Conservation (phyloP, 768 basidiomycete genomes). For the Boletus eberwhitei region DNA sequence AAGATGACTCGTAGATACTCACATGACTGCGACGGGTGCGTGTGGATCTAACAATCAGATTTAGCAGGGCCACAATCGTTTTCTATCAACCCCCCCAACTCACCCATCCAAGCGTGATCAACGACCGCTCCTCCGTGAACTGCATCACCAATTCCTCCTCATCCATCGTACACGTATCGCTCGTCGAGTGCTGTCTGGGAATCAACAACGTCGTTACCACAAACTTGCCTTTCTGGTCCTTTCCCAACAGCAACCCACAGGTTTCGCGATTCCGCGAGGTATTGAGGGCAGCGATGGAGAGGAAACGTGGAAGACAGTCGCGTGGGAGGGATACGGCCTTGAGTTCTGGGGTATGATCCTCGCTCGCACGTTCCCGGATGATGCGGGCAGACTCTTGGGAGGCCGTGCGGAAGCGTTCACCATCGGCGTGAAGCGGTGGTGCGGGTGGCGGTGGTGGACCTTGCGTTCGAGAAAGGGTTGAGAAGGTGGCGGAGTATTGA, state of each 20-base stretch:
- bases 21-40: slow-evolving; percentile 89
- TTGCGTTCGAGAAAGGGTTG: slow-evolving; percentile 26
- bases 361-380: slow-evolving; percentile 25
- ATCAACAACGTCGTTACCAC: slow-evolving; percentile 80
- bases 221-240: slow-evolving; percentile 53
- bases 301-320: slow-evolving; percentile 70
- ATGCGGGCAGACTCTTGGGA: slow-evolving; percentile 36
- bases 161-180: slow-evolving; percentile 91
- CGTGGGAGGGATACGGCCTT: slow-evolving; percentile 68
- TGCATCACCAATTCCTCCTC: slow-evolving; percentile 83
- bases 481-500: slow-evolving; percentile 24
- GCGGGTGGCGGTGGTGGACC: slow-evolving; percentile 21
- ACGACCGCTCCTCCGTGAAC: slow-evolving; percentile 75
- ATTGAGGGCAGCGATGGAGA: slow-evolving; percentile 74
- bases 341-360: slow-evolving; percentile 42
- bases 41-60: slow-evolving; percentile 65
- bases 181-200: slow-evolving; percentile 84
- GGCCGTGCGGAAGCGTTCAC: slow-evolving; percentile 31
- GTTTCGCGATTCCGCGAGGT: slow-evolving; percentile 81
- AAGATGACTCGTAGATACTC: slow-evolving; percentile 23
- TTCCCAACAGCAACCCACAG: slow-evolving; percentile 82
- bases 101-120: slow-evolving; percentile 93
- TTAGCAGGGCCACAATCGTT: background rate
- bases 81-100: slow-evolving; percentile 21
- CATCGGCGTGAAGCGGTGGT: slow-evolving; percentile 22